Evolutionary conservation across 1,284 basidiomycete species (phyloP).

Genomic region (Jaminaea rosea): DNA sequence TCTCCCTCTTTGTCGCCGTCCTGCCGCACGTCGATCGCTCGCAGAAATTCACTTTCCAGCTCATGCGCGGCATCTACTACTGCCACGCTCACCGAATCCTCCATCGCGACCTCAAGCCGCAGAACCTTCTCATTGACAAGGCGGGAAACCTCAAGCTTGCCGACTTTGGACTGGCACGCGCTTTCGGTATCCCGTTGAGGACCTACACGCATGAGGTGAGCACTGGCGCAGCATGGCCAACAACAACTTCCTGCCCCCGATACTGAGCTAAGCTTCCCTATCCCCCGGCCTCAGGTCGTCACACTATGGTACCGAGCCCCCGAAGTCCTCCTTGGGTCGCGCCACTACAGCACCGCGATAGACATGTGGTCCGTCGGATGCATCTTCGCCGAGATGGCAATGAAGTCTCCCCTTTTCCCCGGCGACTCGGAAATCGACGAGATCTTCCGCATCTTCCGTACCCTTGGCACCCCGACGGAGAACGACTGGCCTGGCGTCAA

Average conservation of each 20-base stretch:
- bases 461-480: slow-evolving; percentile 81
- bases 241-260: background rate
- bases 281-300: slow-evolving; percentile 54
- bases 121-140: slow-evolving; percentile 90
- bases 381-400: slow-evolving; percentile 80
- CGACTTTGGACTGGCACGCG: slow-evolving; percentile 90
- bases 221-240: background rate
- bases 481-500: slow-evolving; percentile 84
- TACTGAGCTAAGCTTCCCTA: background rate
- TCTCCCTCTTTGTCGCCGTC: background rate
- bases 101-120: slow-evolving; percentile 93
- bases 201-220: slow-evolving; percentile 89
- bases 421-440: slow-evolving; percentile 99
- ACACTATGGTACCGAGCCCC: slow-evolving; percentile 98
- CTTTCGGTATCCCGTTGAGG: slow-evolving; percentile 93
- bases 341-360: slow-evolving; percentile 88
- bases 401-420: slow-evolving; percentile 85
- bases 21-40: background rate
- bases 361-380: slow-evolving; percentile 99
- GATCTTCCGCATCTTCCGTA: slow-evolving; percentile 90
- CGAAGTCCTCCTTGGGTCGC: slow-evolving; percentile 86
- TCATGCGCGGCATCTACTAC: slow-evolving; percentile 78
- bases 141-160: slow-evolving; percentile 55
- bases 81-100: slow-evolving; percentile 94
- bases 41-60: slow-evolving; percentile 82